Evolutionary conservation across 805 yeast species (phyloP), one percentile per base, ranked within the genome.

Genomic region (Lipomyces starkeyi): DNA sequence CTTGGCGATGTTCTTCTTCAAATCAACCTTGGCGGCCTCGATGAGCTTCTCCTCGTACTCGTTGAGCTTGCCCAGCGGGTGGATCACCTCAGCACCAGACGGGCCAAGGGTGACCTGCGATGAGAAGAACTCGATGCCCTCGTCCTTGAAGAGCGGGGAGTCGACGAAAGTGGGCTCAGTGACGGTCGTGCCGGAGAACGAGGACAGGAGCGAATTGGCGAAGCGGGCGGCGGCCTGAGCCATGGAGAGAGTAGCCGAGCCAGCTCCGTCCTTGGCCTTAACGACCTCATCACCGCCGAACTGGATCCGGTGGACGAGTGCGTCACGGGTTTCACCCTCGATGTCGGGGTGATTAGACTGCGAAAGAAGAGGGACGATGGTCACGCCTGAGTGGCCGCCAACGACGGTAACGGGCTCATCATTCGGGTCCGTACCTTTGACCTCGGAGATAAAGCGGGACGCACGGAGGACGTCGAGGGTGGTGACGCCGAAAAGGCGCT

Each of bases 301-400:
- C 84, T 93, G 97, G 80, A 93, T 91, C 82, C 97, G 89, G 85
- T 91, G 86, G 78, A 91, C 85, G 76, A 92, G 84, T 34, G 83
- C 82, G 61, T 86, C 89, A 77, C 85, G 85, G 82, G 81, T 83
- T 79, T 90, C 94, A 74, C 85, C 87, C 75, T 86, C 82, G 64
- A 82, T 78, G 40, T 61, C 68, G 76, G 80, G 75, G 85, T 90
- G 91, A 81, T 82, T 85, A 74, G 95, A 85, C 84, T 90, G 97
- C 71, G 97, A 91, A 80, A 93, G 83, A 81, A 93, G 84, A 78
- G 98, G 98, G 70, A 93, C 96, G 81, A 93, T 93, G 81, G 98
- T 93, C 79, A 89, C 88, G 82, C 98, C 98, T 68, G 97, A 91
- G 88, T 93, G 98, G 76, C 98, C 98, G 80, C 98, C 98, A 73